Base-by-base conservation (phyloP, 495 filamentous ascomycete genomes). In the Daldinia grandis region DNA sequence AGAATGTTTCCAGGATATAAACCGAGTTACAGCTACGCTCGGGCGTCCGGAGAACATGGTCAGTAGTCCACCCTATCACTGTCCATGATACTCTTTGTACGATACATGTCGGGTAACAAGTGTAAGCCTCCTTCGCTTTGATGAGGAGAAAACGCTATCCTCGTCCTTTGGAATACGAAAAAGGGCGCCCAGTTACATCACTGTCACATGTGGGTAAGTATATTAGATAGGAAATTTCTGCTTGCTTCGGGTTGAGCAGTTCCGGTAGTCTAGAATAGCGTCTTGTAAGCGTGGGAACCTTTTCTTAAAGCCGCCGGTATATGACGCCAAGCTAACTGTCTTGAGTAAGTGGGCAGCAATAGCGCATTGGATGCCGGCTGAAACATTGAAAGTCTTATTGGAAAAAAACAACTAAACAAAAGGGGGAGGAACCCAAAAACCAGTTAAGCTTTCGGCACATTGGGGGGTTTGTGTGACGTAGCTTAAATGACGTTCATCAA, bases 381-480 rank as follows among this genome's bases (percentile, higher is more conserved):
- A 68, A 65, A 64, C 56, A 72, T 51, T 10, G 33, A 47, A 50
- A 2, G 50, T 47, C 50, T 62, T 44, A 68, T 68, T 72, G 58
- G 63, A 37, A 33, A 30, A 54, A 57, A 28, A 38, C 5, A 30
- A 28, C 4, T 30, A 53, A 53, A 10, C 5, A 53, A 17, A 35
- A 0, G 12, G 17, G 30, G 40, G 40, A 14, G 8, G 59, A 44
- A 25, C 7, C 14, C 24, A 62, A 66, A 58, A 9, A 25, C 17
- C 50, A 27, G 28, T 24, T 42, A 47, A 15, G n/a, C 30, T 28
- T 5, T 53, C 44, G 57, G 28, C 7, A 53, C 14, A 27, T 44
- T 58, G 27, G 1, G 1, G 25, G 47, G 37, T 14, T 27, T 49
- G 15, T 42, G 47, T 62, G 33, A 59, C 35, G 37, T 64, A 10